Conservation (phyloP, 768 basidiomycete species). For the Psilocybe cyanescens region DNA sequence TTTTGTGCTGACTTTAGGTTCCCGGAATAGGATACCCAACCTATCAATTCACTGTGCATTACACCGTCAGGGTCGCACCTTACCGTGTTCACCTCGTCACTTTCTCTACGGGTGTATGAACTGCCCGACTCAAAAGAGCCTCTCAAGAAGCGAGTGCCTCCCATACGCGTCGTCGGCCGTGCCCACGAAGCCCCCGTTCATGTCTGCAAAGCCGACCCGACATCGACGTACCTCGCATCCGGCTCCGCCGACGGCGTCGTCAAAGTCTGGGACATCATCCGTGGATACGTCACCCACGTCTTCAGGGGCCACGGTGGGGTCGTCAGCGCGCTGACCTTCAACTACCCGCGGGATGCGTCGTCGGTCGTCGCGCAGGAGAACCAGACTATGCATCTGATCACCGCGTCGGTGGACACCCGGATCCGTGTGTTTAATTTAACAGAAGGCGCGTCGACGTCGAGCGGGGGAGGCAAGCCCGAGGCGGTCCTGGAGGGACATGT, state of each 20-base stretch:
- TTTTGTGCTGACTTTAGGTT: constrained; percentile 2
- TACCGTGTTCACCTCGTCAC: constrained; percentile 78
- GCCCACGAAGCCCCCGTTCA: constrained; percentile 96
- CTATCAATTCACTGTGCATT: constrained; percentile 83
- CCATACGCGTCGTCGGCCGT: constrained; percentile 74
- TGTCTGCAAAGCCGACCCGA: constrained; percentile 82
- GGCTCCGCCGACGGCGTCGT: constrained; percentile 96
- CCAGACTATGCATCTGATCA: constrained; percentile 78
- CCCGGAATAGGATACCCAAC: constrained; percentile 71
- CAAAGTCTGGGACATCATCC: constrained; percentile 92
- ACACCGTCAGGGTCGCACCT: constrained; percentile 78
- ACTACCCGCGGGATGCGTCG: constrained; percentile 69
- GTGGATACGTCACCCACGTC: constrained; percentile 90
- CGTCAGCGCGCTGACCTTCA: constrained; percentile 88
- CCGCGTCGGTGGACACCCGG: constrained; percentile 89
- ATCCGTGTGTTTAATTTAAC: constrained; percentile 92
- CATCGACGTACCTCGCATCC: constrained; percentile 90
- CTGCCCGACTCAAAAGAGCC: constrained; percentile 56
- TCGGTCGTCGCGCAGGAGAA: constrained; percentile 39
- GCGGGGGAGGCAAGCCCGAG: constrained; percentile 63
- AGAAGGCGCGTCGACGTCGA: constrained; percentile 59
- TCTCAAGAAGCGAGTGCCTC: constrained; percentile 57
- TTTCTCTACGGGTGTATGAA: constrained; percentile 83
- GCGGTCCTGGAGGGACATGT: constrained; percentile 94
- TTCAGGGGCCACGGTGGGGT: constrained; percentile 99